phyloP scores from a whole-genome alignment of 108 stramenopile genomes.

The Hondaea fermentalgiana region DNA sequence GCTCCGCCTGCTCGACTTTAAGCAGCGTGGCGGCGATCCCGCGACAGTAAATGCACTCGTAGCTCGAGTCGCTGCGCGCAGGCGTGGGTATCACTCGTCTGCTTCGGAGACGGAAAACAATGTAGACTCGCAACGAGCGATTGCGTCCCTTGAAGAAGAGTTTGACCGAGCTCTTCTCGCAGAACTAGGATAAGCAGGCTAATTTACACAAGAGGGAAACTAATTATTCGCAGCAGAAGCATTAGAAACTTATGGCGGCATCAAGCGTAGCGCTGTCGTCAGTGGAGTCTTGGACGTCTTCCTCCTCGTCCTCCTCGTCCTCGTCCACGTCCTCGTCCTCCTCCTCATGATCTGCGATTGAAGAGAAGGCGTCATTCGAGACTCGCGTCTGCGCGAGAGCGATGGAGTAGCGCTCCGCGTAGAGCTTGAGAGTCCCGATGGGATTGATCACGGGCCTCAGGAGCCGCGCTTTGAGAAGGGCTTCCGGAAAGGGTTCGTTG shows the following conservation, averaged over 20 bases:
- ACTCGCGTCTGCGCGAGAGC: neutral
- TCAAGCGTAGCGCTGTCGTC: no score
- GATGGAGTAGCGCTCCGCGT: neutral
- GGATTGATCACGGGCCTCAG: slow-evolving; percentile 34
- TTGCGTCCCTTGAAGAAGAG: neutral
- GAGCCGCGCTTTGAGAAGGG: slow-evolving; percentile 18
- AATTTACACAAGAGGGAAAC: no score
- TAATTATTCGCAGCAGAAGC: no score
- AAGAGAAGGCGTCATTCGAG: no score
- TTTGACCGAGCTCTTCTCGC: neutral
- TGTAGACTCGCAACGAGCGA: neutral
- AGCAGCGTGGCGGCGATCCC: neutral
- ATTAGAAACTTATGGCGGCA: no score
- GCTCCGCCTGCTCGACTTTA: neutral
- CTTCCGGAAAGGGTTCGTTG: neutral
- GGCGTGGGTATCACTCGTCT: neutral
- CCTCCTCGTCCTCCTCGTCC: neutral
- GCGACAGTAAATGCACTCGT: neutral
- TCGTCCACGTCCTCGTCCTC: neutral
- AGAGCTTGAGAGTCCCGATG: slow-evolving; percentile 20
- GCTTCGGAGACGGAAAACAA: no score
- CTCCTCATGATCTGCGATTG: neutral
- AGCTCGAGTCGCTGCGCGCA: neutral
- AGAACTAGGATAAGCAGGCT: neutral
- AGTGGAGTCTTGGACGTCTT: no score